Conservation (phyloP, 2,329 filamentous ascomycete species). For the Keithomyces neogunnii region DNA sequence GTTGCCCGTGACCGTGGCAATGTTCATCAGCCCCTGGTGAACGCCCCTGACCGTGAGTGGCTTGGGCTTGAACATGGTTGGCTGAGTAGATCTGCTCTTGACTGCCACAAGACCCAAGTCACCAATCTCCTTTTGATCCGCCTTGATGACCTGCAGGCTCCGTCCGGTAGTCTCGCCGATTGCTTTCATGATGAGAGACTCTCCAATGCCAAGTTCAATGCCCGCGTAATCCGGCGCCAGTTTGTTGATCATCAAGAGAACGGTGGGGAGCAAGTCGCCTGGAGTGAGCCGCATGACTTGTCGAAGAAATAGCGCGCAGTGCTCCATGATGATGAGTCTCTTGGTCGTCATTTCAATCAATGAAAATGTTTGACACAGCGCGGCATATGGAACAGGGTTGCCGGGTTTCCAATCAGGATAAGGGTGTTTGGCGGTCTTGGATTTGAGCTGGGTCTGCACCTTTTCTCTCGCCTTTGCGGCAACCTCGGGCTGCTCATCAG, state of each 20-base stretch:
- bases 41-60: slow-evolving; percentile 79
- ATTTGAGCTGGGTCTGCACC: slow-evolving; percentile 66
- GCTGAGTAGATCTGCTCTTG: slow-evolving; percentile 90
- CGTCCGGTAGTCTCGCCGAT: slow-evolving; percentile 92
- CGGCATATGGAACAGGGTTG: slow-evolving; percentile 85
- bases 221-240: slow-evolving; percentile 93
- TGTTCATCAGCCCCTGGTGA: slow-evolving; percentile 77
- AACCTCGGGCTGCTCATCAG: slow-evolving; percentile 58
- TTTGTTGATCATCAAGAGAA: slow-evolving; percentile 96
- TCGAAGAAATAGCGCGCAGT: slow-evolving; percentile 83
- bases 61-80: slow-evolving; percentile 98
- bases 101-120: slow-evolving; percentile 91
- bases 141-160: slow-evolving; percentile 81
- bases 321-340: slow-evolving; percentile 75
- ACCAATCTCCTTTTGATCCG: slow-evolving; percentile 92
- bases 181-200: slow-evolving; percentile 97
- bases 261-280: slow-evolving; percentile 75
- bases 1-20: slow-evolving; percentile 79
- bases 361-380: slow-evolving; percentile 89
- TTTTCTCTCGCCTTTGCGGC: slow-evolving; percentile 71
- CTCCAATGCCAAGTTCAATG: slow-evolving; percentile 95
- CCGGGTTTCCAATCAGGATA: slow-evolving; percentile 93
- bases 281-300: slow-evolving; percentile 93
- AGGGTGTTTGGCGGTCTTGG: slow-evolving; percentile 58
- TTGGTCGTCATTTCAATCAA: slow-evolving; percentile 93